Conservation (phyloP, 1,284 basidiomycete genomes). For the Cutaneotrichosporon daszewskae region DNA sequence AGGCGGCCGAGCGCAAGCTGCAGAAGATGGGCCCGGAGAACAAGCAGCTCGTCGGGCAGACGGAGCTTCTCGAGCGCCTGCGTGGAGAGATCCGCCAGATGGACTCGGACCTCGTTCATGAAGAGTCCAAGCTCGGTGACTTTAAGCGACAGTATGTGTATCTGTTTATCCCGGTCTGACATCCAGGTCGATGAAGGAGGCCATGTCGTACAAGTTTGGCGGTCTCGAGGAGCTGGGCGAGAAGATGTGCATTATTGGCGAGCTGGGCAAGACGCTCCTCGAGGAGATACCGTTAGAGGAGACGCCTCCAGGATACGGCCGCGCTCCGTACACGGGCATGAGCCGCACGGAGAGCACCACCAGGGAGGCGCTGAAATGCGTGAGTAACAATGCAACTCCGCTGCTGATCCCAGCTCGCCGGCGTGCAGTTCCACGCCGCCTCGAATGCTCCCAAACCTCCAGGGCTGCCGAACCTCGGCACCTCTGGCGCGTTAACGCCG, state of each 20-base stretch:
- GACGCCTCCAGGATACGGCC: constrained; percentile 72
- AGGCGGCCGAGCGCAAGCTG: constrained; percentile 82
- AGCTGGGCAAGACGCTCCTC: constrained; percentile 71
- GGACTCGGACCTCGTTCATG: constrained; percentile 75
- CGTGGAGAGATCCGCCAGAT: constrained; percentile 71
- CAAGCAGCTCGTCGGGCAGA: constrained; percentile 74
- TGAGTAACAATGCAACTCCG: constrained; percentile 12
- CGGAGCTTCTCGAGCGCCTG: constrained; percentile 65
- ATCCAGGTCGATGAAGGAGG: constrained; percentile 52
- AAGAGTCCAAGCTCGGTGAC: constrained; percentile 76
- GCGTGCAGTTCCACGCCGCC: constrained; percentile 37
- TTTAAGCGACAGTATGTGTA: constrained; percentile 61
- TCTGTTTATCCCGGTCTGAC: background rate
- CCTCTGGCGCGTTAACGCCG: constrained; percentile 15
- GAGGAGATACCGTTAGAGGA: constrained; percentile 73
- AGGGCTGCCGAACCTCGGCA: constrained; percentile 28
- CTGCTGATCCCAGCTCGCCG: constrained; percentile 27
- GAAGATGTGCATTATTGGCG: constrained; percentile 77
- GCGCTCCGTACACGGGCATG: constrained; percentile 62
- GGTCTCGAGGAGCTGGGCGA: constrained; percentile 79
- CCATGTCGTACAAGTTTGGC: constrained; percentile 81
- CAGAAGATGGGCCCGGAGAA: constrained; percentile 86
- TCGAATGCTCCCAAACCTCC: constrained; percentile 34
- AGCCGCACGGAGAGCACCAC: constrained; percentile 59
- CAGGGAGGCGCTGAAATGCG: constrained; percentile 58